These are phyloP conservation scores for Phyllosticta capitalensis DNA, from an alignment of 2,329 filamentous ascomycete genomes.

Conservation along the genomic window DNA sequence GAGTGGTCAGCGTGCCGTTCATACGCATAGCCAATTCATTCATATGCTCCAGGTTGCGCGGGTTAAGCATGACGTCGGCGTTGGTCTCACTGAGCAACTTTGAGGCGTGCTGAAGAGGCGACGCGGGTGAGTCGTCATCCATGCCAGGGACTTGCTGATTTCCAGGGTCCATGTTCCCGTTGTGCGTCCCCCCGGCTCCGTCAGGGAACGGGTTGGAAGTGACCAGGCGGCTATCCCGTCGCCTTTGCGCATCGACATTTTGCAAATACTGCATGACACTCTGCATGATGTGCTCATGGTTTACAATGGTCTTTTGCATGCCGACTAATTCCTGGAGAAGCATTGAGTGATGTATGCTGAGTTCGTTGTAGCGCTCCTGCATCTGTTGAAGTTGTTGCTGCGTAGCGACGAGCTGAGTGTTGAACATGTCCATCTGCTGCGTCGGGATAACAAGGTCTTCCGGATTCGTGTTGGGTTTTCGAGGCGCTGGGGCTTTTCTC, in stretches of 20 bases:
- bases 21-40: slow-evolving; percentile 48
- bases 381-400: slow-evolving; percentile 86
- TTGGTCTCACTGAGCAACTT: slow-evolving; percentile 58
- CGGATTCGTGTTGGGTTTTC: slow-evolving; percentile 51
- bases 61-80: slow-evolving; percentile 54
- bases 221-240: slow-evolving; percentile 49
- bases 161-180: slow-evolving; percentile 33
- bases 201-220: slow-evolving; percentile 27
- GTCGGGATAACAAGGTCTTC: slow-evolving; percentile 69
- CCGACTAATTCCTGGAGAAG: slow-evolving; percentile 55
- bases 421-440: slow-evolving; percentile 82
- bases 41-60: slow-evolving; percentile 56
- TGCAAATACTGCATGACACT: slow-evolving; percentile 61
- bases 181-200: slow-evolving; percentile 28
- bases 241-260: slow-evolving; percentile 53
- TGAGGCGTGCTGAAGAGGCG: slow-evolving; percentile 57
- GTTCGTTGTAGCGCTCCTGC: slow-evolving; percentile 74
- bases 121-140: slow-evolving; percentile 55
- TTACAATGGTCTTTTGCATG: slow-evolving; percentile 60
- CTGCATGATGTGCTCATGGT: slow-evolving; percentile 62
- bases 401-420: slow-evolving; percentile 78
- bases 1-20: slow-evolving; percentile 47
- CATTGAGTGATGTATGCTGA: slow-evolving; percentile 57
- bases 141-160: slow-evolving; percentile 36
- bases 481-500: slow-evolving; percentile 83